Conservation (phyloP, 1,284 basidiomycete genomes). For the Ganoderma resinaceum region DNA sequence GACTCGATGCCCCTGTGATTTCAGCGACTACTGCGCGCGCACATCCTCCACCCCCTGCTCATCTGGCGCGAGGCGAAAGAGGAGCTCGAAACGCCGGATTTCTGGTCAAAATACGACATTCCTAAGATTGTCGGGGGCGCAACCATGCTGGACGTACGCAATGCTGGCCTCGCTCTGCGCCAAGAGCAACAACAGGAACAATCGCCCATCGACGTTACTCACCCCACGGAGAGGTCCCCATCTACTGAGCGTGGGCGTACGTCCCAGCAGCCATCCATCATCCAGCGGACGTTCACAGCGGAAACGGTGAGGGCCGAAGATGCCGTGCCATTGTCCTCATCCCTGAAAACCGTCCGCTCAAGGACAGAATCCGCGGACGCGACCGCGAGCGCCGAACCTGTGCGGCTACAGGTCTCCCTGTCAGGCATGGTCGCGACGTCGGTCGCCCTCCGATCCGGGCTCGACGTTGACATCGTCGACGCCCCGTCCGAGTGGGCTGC, state of each 20-base stretch:
- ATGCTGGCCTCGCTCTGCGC: slow-evolving; percentile 48
- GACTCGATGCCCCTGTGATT: slow-evolving; percentile 9
- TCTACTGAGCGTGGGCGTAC: not conserved
- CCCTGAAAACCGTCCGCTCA: slow-evolving; percentile 21
- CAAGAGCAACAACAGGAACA: slow-evolving; percentile 13
- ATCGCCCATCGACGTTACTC: not conserved
- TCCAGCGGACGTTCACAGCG: not conserved
- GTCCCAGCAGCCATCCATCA: slow-evolving; percentile 12
- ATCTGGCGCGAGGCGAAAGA: slow-evolving; percentile 67
- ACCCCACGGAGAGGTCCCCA: not conserved
- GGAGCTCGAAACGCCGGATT: slow-evolving; percentile 69
- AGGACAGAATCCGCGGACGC: slow-evolving; percentile 6
- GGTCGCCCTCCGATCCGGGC: slow-evolving; percentile 69
- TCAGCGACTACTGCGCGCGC: slow-evolving; percentile 73
- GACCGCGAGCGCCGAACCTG: slow-evolving; percentile 26
- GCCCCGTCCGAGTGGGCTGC: slow-evolving; percentile 34
- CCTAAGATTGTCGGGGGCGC: slow-evolving; percentile 76
- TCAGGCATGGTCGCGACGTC: slow-evolving; percentile 75
- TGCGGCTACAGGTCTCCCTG: slow-evolving; percentile 59
- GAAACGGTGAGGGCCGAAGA: not conserved
- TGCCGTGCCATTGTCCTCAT: slow-evolving; percentile 33
- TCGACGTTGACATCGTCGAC: slow-evolving; percentile 62
- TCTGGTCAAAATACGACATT: slow-evolving; percentile 73
- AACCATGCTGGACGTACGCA: slow-evolving; percentile 70
- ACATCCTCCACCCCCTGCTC: slow-evolving; percentile 77